A percentile compares a stretch with the other conserved stretches of the same genome.
phyloP scores from a whole-genome alignment of 2,329 filamentous ascomycete genomes.

The Neobulgaria alba region DNA sequence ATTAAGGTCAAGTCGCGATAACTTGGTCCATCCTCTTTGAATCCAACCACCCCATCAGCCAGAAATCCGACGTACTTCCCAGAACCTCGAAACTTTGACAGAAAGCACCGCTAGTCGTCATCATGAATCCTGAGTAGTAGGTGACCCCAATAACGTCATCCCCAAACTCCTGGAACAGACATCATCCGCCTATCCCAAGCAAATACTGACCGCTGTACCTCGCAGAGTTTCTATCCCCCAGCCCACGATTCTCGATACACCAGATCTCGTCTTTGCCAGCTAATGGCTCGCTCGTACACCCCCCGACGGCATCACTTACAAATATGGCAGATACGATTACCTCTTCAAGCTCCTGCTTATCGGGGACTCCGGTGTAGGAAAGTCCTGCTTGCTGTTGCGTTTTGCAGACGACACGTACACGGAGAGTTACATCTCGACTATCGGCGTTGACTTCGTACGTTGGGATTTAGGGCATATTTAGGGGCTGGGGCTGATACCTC shows the following conservation, averaged over 20 bases:
- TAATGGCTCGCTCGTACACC: neutral
- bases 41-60: neutral
- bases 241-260: too few relatives aligned
- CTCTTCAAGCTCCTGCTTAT: conserved; percentile 99
- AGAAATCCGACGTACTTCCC: neutral
- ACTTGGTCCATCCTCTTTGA: neutral
- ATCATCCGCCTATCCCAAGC: conserved; percentile 14
- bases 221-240: conserved; percentile 16
- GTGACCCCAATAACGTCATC: conserved; percentile 32
- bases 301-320: conserved; percentile 21
- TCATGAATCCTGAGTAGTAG: conserved; percentile 90
- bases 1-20: neutral
- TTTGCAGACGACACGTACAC: conserved; percentile 99
- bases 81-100: neutral
- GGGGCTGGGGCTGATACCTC: conserved; percentile 26
- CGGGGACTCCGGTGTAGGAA: conserved; percentile 99
- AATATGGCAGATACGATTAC: conserved; percentile 84
- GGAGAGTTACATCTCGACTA: conserved; percentile 99
- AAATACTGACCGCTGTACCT: conserved; percentile 14
- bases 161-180: conserved; percentile 8
- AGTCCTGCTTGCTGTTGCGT: conserved; percentile 95
- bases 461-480: conserved; percentile 1
- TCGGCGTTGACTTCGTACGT: conserved; percentile 95
- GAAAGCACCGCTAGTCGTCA: conserved; percentile 30
- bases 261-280: neutral